Base-by-base conservation (phyloP, 2,329 filamentous ascomycete genomes). In the Cladosporium sp. region DNA sequence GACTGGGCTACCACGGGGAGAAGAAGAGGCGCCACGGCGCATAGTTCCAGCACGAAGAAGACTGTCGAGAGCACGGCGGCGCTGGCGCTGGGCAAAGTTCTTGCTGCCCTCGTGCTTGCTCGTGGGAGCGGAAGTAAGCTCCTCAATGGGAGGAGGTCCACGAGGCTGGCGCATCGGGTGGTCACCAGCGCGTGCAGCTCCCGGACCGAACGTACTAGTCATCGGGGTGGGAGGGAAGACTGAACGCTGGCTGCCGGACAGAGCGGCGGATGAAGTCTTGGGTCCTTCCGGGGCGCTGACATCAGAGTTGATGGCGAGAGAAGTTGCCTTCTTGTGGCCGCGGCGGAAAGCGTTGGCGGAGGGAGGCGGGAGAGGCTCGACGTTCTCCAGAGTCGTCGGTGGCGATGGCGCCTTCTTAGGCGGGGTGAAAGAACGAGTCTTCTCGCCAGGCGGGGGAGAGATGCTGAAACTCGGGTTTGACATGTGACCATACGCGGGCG, bases 81-180 rank as follows among this genome's bases (percentile, higher is more conserved):
- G 89, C 63, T 94, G 91, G 54, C 93, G 90, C 50, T 90, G 84
- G 9, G 87, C 86, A 71, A 98, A 98, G 75, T 98, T 98, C 81
- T 96, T 77, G 82, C 92, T 96, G 19, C 92, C 93, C 68, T 97
- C 92, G 56, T 92, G 82, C 73, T 90, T 95, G 58, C 88, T 84
- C 7, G 92, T 97, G 1, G 93, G 93, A 72, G 91, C 93, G 16
- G 85, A 79, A 63, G 85, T 82, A 53, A 98, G 82, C 72, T 98
- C 93, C 59, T 98, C 93, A 43, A 97, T 78, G 12, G 88, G 83
- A 12, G 93, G 93, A 19, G 93, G 93, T 4, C 91, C 91, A 56
- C 90, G 88, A 46, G 93, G 93, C 71, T 98, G 93, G 52, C 93
- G 90, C 46, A 88, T 74, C 7, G 93, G 93, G 66, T 98, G 93